Conservation (phyloP, 192 early-diverging fungal genomes). For the Backusella parvicylindrica region DNA sequence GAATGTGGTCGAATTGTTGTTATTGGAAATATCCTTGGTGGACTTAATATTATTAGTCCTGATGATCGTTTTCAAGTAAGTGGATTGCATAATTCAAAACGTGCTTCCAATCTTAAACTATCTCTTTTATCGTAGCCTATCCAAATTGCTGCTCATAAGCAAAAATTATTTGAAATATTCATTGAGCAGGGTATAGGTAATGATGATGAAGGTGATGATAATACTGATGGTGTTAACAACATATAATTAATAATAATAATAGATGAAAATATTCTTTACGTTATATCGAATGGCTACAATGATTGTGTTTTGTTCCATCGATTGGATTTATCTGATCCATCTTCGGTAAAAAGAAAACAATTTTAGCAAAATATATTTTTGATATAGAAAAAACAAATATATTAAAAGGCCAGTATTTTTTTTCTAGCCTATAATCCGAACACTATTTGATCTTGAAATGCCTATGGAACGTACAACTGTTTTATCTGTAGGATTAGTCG, state of each 20-base stretch:
- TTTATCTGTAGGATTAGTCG: conserved; percentile 23
- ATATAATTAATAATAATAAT: not conserved
- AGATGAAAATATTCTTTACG: conserved; percentile 27
- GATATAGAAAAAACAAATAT: no score
- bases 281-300: conserved; percentile 36
- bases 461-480: conserved; percentile 26
- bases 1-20: conserved; percentile 50
- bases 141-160: conserved; percentile 31
- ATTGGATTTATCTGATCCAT: conserved; percentile 25
- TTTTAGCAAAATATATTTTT: no score
- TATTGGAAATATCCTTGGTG: conserved; percentile 52
- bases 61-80: conserved; percentile 37
- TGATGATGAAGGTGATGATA: not conserved
- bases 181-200: conserved; percentile 14
- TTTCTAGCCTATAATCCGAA: conserved; percentile 22
- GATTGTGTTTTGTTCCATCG: conserved; percentile 30
- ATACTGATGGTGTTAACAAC: no score
- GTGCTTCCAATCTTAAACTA: no score
- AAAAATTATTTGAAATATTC: conserved; percentile 45
- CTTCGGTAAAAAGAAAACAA: not conserved
- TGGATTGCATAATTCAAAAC: not conserved
- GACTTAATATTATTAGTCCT: conserved; percentile 48
- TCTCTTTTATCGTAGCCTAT: conserved; percentile 20
- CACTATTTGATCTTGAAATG: conserved; percentile 20
- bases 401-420: not conserved